Conservation (phyloP, 2,329 filamentous ascomycete genomes). For the Aureobasidium zeae region DNA sequence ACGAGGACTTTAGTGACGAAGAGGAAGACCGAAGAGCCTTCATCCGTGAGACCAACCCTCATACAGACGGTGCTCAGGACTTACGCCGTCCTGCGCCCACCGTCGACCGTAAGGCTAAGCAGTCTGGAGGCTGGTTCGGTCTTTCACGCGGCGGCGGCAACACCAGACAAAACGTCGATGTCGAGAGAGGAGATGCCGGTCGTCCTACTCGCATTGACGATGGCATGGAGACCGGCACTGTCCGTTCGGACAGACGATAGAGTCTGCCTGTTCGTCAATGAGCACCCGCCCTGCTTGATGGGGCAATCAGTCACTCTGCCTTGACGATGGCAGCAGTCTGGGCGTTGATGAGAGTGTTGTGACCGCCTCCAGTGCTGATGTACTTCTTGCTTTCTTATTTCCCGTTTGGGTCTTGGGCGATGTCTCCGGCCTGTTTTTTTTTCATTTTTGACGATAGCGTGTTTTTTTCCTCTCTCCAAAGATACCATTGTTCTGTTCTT, state of each 20-base stretch:
- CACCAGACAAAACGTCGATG: slow-evolving; percentile 12
- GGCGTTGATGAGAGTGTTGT: too few relatives aligned
- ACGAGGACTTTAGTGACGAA: slow-evolving; percentile 37
- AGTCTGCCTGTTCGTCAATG: too few relatives aligned
- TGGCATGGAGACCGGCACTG: slow-evolving; percentile 13
- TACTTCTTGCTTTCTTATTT: too few relatives aligned
- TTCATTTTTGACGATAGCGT: slow-evolving; percentile 1
- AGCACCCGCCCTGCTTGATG: too few relatives aligned
- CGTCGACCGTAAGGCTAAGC: background rate
- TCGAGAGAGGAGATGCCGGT: slow-evolving; percentile 14
- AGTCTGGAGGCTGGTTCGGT: slow-evolving; percentile 11
- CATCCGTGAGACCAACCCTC: slow-evolving; percentile 2
- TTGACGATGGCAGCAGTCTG: too few relatives aligned
- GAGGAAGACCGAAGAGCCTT: slow-evolving; percentile 22
- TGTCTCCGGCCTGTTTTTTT: background rate
- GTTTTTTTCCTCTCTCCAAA: too few relatives aligned
- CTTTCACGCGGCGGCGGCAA: slow-evolving; percentile 12
- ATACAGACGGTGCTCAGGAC: slow-evolving; percentile 1
- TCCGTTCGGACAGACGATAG: slow-evolving; percentile 2
- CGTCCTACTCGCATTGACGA: background rate
- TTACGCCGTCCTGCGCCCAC: slow-evolving; percentile 9
- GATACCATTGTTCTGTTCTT: slow-evolving; percentile 7
- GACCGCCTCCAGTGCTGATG: too few relatives aligned
- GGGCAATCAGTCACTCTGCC: too few relatives aligned
- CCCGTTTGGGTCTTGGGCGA: background rate